Evolutionary conservation across 2,329 filamentous ascomycete species (phyloP).

Genomic region (Hymenoscyphus fraxineus): DNA sequence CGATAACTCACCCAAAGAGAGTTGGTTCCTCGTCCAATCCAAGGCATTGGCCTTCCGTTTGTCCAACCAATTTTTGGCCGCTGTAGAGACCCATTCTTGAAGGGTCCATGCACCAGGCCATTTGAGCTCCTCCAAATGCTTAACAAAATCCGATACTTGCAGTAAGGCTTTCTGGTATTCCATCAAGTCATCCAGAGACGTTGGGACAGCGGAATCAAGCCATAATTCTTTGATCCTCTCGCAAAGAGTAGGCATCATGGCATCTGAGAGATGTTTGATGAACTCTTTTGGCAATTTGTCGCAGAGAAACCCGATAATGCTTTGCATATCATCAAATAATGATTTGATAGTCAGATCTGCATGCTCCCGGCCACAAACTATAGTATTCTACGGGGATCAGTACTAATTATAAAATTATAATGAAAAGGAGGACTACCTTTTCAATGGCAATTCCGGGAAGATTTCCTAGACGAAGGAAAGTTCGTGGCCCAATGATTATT

Average conservation of each 20-base stretch:
- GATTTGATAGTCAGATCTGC: conserved; percentile 45
- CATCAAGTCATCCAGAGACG: conserved; percentile 66
- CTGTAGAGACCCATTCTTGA: conserved; percentile 74
- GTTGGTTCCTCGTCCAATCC: conserved; percentile 65
- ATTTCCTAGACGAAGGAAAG: conserved; percentile 39
- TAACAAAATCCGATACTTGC: conserved; percentile 60
- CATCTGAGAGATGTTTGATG: conserved; percentile 58
- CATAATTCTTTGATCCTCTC: conserved; percentile 67
- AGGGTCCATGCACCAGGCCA: conserved; percentile 64
- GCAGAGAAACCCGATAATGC: conserved; percentile 50
- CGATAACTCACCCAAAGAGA: conserved; percentile 44
- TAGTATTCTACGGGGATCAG: conserved; percentile 37
- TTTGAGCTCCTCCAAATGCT: conserved; percentile 55
- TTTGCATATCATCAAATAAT: conserved; percentile 52
- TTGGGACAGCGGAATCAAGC: conserved; percentile 73
- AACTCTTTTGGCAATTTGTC: conserved; percentile 51
- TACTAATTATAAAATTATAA: neutral
- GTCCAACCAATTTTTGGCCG: conserved; percentile 78
- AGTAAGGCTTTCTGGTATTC: conserved; percentile 69
- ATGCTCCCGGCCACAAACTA: conserved; percentile 41
- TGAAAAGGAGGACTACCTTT: conserved; percentile 27
- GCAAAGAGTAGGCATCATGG: conserved; percentile 67
- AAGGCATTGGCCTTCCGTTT: conserved; percentile 79
- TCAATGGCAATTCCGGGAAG: conserved; percentile 42
- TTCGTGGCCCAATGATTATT: conserved; percentile 58